Percentiles rank a stretch among this genome's conserved stretches.
phyloP scores from a whole-genome alignment of 2,329 filamentous ascomycete species.

The Apiospora kogelbergensis region DNA sequence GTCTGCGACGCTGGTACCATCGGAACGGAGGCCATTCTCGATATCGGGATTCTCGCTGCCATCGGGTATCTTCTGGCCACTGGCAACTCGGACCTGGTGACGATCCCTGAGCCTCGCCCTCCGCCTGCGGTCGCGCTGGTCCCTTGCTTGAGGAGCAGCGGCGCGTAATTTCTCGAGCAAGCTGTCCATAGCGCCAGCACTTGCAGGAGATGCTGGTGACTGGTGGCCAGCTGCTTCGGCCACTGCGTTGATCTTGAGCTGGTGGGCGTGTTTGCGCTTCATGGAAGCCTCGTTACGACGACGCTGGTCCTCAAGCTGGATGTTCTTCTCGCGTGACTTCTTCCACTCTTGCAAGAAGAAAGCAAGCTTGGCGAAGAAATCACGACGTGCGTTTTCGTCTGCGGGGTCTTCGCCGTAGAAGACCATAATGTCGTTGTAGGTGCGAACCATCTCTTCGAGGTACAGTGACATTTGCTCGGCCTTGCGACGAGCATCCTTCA shows the following conservation, averaged over 20 bases:
- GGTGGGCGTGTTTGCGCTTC: slow-evolving; percentile 81
- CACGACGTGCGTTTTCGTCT: slow-evolving; percentile 89
- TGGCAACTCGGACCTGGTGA: slow-evolving; percentile 86
- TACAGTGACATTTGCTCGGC: slow-evolving; percentile 94
- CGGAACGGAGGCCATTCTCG: slow-evolving; percentile 39
- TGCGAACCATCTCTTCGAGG: slow-evolving; percentile 86
- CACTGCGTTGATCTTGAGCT: slow-evolving; percentile 55
- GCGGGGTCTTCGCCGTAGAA: slow-evolving; percentile 94
- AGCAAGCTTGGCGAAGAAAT: slow-evolving; percentile 94
- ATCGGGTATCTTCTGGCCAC: slow-evolving; percentile 85
- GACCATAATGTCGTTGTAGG: slow-evolving; percentile 92
- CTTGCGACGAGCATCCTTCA: slow-evolving; percentile 96
- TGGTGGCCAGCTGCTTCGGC: slow-evolving; percentile 41
- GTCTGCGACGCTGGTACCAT: slow-evolving; percentile 38
- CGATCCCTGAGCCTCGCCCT: slow-evolving; percentile 86
- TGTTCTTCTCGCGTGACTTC: slow-evolving; percentile 93
- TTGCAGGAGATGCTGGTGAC: slow-evolving; percentile 64
- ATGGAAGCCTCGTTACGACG: slow-evolving; percentile 88
- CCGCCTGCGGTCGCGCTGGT: slow-evolving; percentile 84
- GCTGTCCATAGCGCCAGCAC: slow-evolving; percentile 92
- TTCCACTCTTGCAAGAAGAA: slow-evolving; percentile 92
- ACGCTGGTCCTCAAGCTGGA: slow-evolving; percentile 75
- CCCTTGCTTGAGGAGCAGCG: slow-evolving; percentile 84
- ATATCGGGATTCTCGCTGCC: slow-evolving; percentile 60
- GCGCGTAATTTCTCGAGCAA: slow-evolving; percentile 92